Evolutionary conservation across 768 basidiomycete genomes (phyloP).

Genomic region (Lactifluus hygrophoroides): DNA sequence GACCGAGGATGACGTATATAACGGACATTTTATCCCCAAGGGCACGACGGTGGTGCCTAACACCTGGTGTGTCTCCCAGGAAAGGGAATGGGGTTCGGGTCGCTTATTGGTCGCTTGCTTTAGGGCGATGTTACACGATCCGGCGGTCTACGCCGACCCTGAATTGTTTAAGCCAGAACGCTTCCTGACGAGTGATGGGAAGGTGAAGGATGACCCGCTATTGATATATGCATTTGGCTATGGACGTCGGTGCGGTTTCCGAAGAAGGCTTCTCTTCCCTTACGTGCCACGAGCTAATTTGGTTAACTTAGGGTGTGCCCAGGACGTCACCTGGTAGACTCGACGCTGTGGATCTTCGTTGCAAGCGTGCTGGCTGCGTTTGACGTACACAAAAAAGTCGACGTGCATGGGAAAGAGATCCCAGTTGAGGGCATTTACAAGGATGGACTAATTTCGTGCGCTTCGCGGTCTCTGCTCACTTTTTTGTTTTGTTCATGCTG

Average conservation of each 20-base stretch:
- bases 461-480: background rate
- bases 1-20: conserved; percentile 4
- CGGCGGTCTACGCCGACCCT: conserved; percentile 14
- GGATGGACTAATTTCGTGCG: background rate
- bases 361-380: conserved; percentile 1
- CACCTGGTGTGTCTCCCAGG: background rate
- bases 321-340: conserved; percentile 19
- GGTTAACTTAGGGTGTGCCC: conserved; percentile 11
- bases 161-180: conserved; percentile 13
- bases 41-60: conserved; percentile 8
- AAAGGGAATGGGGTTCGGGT: too few species aligned
- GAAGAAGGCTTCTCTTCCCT: background rate
- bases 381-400: background rate
- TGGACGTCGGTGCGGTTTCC: conserved; percentile 1
- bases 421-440: background rate
- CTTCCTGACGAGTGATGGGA: conserved; percentile 8
- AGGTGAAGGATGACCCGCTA: conserved; percentile 1
- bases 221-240: conserved; percentile 6
- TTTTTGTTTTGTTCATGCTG: background rate
- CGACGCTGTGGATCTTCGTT: conserved; percentile 17
- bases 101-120: background rate
- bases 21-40: conserved; percentile 6
- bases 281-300: too few species aligned
- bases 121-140: conserved; percentile 23
- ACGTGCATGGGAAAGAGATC: conserved; percentile 5